A percentile compares a stretch with the other conserved stretches of the same genome.
These are phyloP conservation scores for Russula vinacea DNA, from an alignment of 768 basidiomycete genomes.

Conservation along the genomic window DNA sequence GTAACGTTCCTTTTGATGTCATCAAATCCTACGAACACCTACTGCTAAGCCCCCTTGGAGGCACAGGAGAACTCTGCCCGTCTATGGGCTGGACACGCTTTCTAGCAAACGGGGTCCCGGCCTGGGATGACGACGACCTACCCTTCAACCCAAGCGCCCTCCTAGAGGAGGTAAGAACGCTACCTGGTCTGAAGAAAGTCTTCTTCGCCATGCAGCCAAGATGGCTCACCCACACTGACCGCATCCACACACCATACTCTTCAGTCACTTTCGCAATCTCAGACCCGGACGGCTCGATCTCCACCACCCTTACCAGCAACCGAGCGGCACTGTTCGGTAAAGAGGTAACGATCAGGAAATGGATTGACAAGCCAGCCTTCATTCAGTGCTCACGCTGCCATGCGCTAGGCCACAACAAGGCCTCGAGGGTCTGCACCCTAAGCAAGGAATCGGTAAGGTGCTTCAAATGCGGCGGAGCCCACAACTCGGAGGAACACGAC, in stretches of 20 bases:
- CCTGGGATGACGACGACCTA: too few species aligned
- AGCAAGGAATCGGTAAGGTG: not conserved
- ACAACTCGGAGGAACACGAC: not conserved
- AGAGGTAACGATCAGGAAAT: not conserved
- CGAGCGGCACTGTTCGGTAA: not conserved
- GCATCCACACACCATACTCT: accelerated
- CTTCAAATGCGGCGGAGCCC: not conserved
- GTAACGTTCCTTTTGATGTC: not conserved
- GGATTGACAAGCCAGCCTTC: not conserved
- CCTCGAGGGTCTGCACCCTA: not conserved
- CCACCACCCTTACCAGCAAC: accelerated
- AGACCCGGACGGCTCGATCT: not conserved
- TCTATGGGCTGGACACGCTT: not conserved
- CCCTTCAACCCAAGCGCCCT: accelerated
- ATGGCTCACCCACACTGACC: not conserved
- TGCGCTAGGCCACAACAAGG: not conserved
- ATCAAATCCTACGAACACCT: not conserved
- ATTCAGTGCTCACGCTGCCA: not conserved
- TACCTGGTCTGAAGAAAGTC: not conserved
- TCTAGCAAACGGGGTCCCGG: not conserved
- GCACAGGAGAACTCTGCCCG: not conserved
- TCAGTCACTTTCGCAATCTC: not conserved
- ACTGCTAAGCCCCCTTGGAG: not conserved
- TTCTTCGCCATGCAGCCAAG: not conserved
- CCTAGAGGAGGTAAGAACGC: accelerated